These are phyloP conservation scores for Dendrothele bispora DNA, from an alignment of 768 basidiomycete genomes.

Conservation along the genomic window DNA sequence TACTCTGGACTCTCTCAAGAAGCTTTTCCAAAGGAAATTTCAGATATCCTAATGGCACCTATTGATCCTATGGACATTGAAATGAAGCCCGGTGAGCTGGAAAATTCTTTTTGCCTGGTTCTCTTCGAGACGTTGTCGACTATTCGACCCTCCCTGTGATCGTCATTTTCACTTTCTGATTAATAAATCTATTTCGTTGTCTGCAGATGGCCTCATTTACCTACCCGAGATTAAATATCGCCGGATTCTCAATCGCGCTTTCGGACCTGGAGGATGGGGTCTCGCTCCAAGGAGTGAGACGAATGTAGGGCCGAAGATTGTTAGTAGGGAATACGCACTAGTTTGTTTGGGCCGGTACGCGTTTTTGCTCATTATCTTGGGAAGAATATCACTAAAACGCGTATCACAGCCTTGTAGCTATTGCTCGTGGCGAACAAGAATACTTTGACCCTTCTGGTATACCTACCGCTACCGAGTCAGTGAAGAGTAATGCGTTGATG, in stretches of 20 bases:
- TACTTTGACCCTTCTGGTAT: conserved; percentile 92
- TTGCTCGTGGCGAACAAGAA: conserved; percentile 94
- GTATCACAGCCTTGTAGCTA: conserved; percentile 69
- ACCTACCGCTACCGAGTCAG: conserved; percentile 91
- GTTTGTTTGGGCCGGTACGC: conserved; percentile 88
- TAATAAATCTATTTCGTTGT: too few species aligned
- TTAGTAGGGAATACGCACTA: conserved; percentile 92
- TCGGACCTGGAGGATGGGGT: conserved; percentile 97
- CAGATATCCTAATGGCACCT: conserved; percentile 72
- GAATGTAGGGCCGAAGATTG: conserved; percentile 83
- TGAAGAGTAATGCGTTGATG: conserved; percentile 97
- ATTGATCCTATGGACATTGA: conserved; percentile 81
- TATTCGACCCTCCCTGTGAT: too few species aligned
- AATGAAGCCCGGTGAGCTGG: conserved; percentile 89
- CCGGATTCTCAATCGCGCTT: conserved; percentile 86
- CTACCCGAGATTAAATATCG: conserved; percentile 98
- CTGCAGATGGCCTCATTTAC: conserved; percentile 85
- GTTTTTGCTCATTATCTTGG: neutral
- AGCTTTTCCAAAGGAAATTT: conserved; percentile 76
- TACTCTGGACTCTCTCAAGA: conserved; percentile 78
- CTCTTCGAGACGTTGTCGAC: neutral
- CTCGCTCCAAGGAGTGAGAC: conserved; percentile 92
- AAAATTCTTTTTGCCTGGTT: neutral
- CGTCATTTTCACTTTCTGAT: too few species aligned
- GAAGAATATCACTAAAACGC: neutral